Evolutionary conservation across 768 basidiomycete species (phyloP).

Genomic region (Boletales sp.): DNA sequence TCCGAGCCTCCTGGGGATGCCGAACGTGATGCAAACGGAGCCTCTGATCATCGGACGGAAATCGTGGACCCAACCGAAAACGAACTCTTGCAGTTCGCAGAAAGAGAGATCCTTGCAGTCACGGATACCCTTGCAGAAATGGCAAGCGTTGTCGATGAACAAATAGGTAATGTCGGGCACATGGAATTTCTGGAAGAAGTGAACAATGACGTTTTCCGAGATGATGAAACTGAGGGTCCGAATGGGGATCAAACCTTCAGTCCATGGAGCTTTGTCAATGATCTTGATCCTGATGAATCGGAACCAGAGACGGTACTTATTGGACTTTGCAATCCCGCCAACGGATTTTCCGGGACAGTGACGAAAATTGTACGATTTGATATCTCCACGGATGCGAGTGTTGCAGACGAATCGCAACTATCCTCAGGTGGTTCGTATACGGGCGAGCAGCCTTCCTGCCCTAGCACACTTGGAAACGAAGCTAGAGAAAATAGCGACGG

Average conservation of each 20-base stretch:
- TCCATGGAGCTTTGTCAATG: background rate
- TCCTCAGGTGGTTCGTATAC: background rate
- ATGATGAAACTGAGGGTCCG: background rate
- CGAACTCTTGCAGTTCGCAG: background rate
- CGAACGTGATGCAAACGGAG: background rate
- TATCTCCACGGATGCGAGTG: background rate
- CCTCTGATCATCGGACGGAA: background rate
- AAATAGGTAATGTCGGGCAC: background rate
- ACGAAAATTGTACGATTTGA: conserved; percentile 1
- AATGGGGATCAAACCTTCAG: background rate
- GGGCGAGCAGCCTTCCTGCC: background rate
- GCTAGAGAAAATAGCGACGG: too few relatives aligned
- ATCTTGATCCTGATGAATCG: background rate
- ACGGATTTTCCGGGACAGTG: background rate
- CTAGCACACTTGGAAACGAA: background rate
- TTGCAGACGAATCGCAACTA: background rate
- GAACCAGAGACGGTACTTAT: background rate
- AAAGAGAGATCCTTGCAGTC: background rate
- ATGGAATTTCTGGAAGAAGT: background rate
- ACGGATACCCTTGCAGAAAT: background rate
- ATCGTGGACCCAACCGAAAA: background rate
- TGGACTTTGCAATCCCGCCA: background rate
- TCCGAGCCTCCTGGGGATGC: too few relatives aligned
- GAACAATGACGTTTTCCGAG: background rate
- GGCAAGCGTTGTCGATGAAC: background rate